These are phyloP conservation scores for Boletellus emodensis DNA, from an alignment of 768 basidiomycete species.

Conservation along the genomic window DNA sequence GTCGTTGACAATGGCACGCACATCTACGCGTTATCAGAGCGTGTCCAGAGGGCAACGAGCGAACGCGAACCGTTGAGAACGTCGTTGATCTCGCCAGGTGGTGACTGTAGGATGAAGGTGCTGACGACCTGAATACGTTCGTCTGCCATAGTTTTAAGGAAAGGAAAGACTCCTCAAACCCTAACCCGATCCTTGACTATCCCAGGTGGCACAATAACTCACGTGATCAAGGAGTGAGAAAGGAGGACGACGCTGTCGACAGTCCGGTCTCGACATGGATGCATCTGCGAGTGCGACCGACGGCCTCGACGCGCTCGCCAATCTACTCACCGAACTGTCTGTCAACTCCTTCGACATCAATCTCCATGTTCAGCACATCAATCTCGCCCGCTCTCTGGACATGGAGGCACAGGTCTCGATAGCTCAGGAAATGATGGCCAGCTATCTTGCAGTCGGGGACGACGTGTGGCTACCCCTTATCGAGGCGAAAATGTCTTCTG, in stretches of 20 bases:
- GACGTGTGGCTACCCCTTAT: constrained; percentile 75
- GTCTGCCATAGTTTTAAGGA: constrained; percentile 42
- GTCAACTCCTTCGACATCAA: constrained; percentile 57
- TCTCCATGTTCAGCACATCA: constrained; percentile 66
- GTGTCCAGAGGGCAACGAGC: constrained; percentile 2
- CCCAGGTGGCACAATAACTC: too few species aligned
- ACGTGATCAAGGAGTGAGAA: too few species aligned
- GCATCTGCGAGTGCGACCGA: constrained; percentile 36
- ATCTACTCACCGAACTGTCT: constrained; percentile 55
- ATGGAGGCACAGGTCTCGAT: constrained; percentile 55
- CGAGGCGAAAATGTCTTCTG: constrained; percentile 45
- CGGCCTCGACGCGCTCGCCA: constrained; percentile 60
- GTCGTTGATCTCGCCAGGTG: constrained; percentile 96
- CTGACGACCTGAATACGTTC: constrained; percentile 72
- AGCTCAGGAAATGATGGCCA: constrained; percentile 65
- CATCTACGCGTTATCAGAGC: constrained; percentile 50
- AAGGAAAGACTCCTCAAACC: constrained; percentile 10
- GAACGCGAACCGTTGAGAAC: constrained; percentile 74
- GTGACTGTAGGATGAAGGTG: constrained; percentile 80
- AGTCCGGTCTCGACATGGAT: constrained; percentile 40
- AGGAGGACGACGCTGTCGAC: background rate
- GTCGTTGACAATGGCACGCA: constrained; percentile 84
- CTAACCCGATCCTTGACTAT: constrained; percentile 19
- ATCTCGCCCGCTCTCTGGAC: constrained; percentile 51
- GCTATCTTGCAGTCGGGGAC: constrained; percentile 59